These are phyloP conservation scores for Brassica juncea DNA, from an alignment of 345 rosid genomes.

Conservation along the genomic window DNA sequence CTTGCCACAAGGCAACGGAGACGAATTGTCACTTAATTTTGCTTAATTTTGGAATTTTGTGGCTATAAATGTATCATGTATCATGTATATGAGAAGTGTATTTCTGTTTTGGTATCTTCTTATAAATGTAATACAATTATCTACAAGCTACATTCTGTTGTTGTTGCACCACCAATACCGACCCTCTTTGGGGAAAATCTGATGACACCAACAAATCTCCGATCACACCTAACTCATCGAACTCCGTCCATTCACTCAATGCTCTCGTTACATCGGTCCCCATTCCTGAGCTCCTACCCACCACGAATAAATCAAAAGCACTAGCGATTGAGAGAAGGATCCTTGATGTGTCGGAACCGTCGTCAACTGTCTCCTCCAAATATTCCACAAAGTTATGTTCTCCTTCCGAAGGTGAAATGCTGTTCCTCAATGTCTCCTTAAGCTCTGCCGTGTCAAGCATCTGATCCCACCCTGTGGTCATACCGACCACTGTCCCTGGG, in stretches of 20 bases:
- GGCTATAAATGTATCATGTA: background rate
- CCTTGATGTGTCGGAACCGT: conserved; percentile 44
- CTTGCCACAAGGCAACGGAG: background rate
- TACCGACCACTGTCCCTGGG: background rate
- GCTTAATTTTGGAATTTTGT: background rate
- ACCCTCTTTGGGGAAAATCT: conserved; percentile 43
- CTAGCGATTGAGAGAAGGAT: conserved; percentile 41
- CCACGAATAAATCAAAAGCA: conserved; percentile 48
- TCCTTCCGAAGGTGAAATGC: background rate
- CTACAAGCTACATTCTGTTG: conserved; percentile 45
- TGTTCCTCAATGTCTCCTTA: conserved; percentile 32
- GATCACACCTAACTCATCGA: conserved; percentile 59
- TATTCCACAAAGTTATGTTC: conserved; percentile 20
- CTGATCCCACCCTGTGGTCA: conserved; percentile 40
- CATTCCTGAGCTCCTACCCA: conserved; percentile 49
- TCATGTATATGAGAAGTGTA: background rate
- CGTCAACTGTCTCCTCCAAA: conserved; percentile 39
- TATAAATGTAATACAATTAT: conserved; percentile 1
- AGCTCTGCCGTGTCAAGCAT: conserved; percentile 42
- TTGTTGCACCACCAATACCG: conserved; percentile 65
- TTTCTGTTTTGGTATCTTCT: background rate
- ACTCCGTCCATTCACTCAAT: conserved; percentile 58
- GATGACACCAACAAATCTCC: conserved; percentile 65
- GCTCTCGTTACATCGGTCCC: conserved; percentile 46
- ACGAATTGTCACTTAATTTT: background rate